Evolutionary conservation across 768 basidiomycete species (phyloP).

Genomic region (Cystofilobasidium capitatum): DNA sequence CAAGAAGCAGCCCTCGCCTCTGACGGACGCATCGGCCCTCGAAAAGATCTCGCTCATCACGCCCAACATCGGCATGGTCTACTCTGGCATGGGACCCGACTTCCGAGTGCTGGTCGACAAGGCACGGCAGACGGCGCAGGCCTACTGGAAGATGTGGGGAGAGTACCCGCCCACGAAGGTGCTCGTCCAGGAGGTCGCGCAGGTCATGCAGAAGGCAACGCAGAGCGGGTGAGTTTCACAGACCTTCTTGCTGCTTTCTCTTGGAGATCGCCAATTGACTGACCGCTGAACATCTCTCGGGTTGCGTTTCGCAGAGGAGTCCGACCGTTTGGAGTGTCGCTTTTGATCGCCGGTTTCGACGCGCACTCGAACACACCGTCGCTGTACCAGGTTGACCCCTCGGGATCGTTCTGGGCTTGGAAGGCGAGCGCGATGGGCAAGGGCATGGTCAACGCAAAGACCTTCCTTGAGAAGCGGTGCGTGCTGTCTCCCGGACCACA

Average conservation of each 20-base stretch:
- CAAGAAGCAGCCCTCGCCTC: slow-evolving; percentile 95
- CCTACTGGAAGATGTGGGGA: slow-evolving; percentile 98
- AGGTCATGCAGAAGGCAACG: slow-evolving; percentile 96
- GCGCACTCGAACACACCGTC: slow-evolving; percentile 73
- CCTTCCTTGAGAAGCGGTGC: slow-evolving; percentile 95
- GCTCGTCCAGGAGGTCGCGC: slow-evolving; percentile 92
- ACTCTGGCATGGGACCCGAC: slow-evolving; percentile 99
- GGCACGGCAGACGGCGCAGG: slow-evolving; percentile 93
- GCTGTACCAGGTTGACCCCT: slow-evolving; percentile 98
- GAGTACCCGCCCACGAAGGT: slow-evolving; percentile 97
- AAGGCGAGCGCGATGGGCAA: slow-evolving; percentile 99
- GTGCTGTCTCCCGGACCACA: slow-evolving; percentile 32
- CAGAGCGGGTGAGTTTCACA: slow-evolving; percentile 68
- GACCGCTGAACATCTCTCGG: slow-evolving; percentile 27
- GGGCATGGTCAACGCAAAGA: slow-evolving; percentile 99
- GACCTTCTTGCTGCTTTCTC: slow-evolving; percentile 7
- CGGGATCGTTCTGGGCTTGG: slow-evolving; percentile 99
- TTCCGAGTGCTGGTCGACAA: slow-evolving; percentile 88
- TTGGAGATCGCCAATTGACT: too few relatives aligned
- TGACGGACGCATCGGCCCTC: slow-evolving; percentile 95
- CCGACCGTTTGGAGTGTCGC: slow-evolving; percentile 93
- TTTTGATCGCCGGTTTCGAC: slow-evolving; percentile 96
- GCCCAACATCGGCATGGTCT: slow-evolving; percentile 98
- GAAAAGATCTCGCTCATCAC: slow-evolving; percentile 96
- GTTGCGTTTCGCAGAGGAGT: slow-evolving; percentile 62